phyloP scores from a whole-genome alignment of 768 basidiomycete genomes.

The Russula sp. region DNA sequence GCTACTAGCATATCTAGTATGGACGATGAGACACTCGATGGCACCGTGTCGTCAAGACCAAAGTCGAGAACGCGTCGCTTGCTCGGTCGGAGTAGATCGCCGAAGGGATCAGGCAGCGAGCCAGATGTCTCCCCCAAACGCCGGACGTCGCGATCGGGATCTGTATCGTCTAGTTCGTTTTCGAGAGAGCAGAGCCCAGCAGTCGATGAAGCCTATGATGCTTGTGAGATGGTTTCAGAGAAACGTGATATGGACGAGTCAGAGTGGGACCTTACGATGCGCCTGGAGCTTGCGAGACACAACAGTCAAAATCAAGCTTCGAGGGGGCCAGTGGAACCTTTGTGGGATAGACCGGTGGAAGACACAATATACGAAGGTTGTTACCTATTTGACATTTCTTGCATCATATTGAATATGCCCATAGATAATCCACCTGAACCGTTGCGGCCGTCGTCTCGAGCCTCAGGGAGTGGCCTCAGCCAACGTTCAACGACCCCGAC shows the following conservation, averaged over 20 bases:
- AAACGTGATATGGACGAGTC: slow-evolving; percentile 54
- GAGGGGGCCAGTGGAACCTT: slow-evolving; percentile 41
- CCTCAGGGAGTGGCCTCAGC: slow-evolving; percentile 45
- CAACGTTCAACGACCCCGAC: slow-evolving; percentile 48
- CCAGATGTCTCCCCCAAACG: slow-evolving; percentile 31
- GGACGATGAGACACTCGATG: slow-evolving; percentile 59
- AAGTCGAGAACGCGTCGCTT: slow-evolving; percentile 45
- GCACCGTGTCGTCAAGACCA: slow-evolving; percentile 39
- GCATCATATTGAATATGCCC: slow-evolving; percentile 14
- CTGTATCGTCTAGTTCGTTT: slow-evolving; percentile 41
- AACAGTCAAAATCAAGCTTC: slow-evolving; percentile 79
- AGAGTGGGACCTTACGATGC: slow-evolving; percentile 72
- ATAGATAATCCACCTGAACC: slow-evolving; percentile 60
- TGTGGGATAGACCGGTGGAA: slow-evolving; percentile 50
- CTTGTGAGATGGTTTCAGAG: slow-evolving; percentile 36
- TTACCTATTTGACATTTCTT: slow-evolving; percentile 10
- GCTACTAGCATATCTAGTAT: slow-evolving; percentile 59
- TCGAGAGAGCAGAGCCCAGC: slow-evolving; percentile 45
- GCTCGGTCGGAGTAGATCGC: slow-evolving; percentile 46
- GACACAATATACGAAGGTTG: slow-evolving; percentile 78
- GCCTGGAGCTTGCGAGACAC: slow-evolving; percentile 75
- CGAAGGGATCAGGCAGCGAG: slow-evolving; percentile 39
- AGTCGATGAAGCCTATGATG: slow-evolving; percentile 46
- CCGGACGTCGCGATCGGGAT: slow-evolving; percentile 22
- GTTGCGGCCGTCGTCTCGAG: slow-evolving; percentile 54